phyloP scores from a whole-genome alignment of 495 filamentous ascomycete species.

The Podospora comata region DNA sequence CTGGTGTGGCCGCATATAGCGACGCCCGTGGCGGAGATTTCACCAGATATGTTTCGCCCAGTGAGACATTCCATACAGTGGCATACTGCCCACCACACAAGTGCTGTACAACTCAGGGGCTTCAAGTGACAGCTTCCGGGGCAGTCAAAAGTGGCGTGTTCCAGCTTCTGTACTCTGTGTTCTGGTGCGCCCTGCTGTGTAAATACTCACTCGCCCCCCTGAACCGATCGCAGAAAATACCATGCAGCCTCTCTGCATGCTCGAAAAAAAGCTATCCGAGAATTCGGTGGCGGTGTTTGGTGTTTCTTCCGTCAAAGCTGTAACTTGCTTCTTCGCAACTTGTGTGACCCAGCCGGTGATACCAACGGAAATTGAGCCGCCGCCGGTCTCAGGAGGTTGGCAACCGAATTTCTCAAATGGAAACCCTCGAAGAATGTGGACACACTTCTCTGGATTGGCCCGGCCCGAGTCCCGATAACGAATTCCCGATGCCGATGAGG shows the following conservation, averaged over 20 bases:
- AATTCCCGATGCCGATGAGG: neutral
- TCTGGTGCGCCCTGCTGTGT: neutral
- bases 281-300: neutral
- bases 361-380: neutral
- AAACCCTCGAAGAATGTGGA: neutral
- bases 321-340: neutral
- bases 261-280: neutral
- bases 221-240: neutral
- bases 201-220: neutral
- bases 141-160: neutral
- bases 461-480: neutral
- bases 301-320: neutral
- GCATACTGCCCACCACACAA: neutral
- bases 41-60: neutral
- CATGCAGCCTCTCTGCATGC: neutral
- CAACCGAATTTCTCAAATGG: neutral
- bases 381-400: neutral
- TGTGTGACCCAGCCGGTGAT: neutral
- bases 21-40: neutral
- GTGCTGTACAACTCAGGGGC: neutral
- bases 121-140: neutral
- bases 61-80: neutral
- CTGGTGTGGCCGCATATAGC: neutral
- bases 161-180: too few species aligned
- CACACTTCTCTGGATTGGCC: neutral